phyloP scores from a whole-genome alignment of 2,329 filamentous ascomycete genomes.

The Ascochyta koolunga region DNA sequence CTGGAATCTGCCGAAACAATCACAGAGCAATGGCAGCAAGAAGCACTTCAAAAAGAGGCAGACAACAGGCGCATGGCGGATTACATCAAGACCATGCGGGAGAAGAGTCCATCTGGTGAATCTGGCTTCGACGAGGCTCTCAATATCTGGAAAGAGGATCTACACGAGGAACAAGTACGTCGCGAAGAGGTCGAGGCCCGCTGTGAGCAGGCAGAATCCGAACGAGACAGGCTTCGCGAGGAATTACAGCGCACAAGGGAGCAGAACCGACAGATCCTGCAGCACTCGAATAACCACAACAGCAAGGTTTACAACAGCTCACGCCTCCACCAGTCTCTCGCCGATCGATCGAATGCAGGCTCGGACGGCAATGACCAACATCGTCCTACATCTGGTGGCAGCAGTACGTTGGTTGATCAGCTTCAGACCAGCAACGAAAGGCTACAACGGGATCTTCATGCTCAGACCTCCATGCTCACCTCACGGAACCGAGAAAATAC shows the following conservation, averaged over 20 bases:
- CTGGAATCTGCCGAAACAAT: conserved; percentile 83
- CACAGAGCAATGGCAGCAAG: conserved; percentile 80
- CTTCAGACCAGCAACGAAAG: conserved; percentile 92
- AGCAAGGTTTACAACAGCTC: conserved; percentile 47
- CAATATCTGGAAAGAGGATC: conserved; percentile 92
- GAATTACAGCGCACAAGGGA: conserved; percentile 75
- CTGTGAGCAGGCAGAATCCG: conserved; percentile 87
- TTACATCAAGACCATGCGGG: conserved; percentile 71
- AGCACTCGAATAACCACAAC: conserved; percentile 44
- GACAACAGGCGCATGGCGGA: conserved; percentile 89
- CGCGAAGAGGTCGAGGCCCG: conserved; percentile 87
- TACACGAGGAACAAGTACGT: conserved; percentile 88
- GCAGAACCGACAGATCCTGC: conserved; percentile 45
- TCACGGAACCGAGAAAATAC: conserved; percentile 96
- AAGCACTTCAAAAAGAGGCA: conserved; percentile 77
- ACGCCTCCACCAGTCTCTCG: conserved; percentile 48
- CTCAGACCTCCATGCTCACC: conserved; percentile 96
- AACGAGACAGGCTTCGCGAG: conserved; percentile 81
- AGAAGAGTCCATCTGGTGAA: conserved; percentile 45
- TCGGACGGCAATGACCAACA: conserved; percentile 49
- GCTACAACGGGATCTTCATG: conserved; percentile 86
- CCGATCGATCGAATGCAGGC: conserved; percentile 45
- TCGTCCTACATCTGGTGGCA: conserved; percentile 49
- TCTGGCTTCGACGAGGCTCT: conserved; percentile 50
- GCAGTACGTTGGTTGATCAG: conserved; percentile 80